phyloP scores from a whole-genome alignment of 192 early-diverging fungal genomes.

The Coemansia sp. region DNA sequence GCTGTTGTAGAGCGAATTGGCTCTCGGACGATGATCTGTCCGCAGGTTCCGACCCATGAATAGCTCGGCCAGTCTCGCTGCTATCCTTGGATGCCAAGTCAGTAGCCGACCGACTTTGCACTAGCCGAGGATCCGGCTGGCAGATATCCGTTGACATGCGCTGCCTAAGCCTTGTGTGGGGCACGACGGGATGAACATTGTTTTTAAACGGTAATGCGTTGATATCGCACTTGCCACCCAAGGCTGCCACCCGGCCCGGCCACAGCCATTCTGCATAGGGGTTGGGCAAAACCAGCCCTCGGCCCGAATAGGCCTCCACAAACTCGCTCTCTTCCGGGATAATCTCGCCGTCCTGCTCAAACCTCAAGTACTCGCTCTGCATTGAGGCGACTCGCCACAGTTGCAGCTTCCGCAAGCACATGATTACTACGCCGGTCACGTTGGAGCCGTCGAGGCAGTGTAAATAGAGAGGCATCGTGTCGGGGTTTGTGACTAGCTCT shows the following conservation, averaged over 20 bases:
- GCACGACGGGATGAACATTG: slow-evolving; percentile 40
- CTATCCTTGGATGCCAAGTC: slow-evolving; percentile 9
- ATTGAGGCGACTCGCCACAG: slow-evolving; percentile 76
- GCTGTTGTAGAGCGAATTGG: neutral
- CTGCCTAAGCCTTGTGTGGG: slow-evolving; percentile 13
- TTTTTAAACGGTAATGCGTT: slow-evolving; percentile 31
- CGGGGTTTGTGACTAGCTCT: slow-evolving; percentile 73
- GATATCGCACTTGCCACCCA: neutral
- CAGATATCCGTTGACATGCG: slow-evolving; percentile 31
- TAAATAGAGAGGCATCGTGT: slow-evolving; percentile 74
- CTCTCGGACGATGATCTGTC: neutral
- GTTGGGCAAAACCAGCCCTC: slow-evolving; percentile 25
- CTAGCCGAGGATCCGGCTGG: slow-evolving; percentile 17
- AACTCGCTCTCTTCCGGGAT: slow-evolving; percentile 55
- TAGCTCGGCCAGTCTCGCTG: neutral
- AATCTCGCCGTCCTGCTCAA: slow-evolving; percentile 54
- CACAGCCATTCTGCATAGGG: slow-evolving; percentile 45
- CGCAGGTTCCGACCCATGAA: neutral
- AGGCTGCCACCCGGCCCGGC: slow-evolving; percentile 14
- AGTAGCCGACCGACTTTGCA: slow-evolving; percentile 23
- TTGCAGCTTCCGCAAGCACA: slow-evolving; percentile 88
- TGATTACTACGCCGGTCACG: slow-evolving; percentile 79
- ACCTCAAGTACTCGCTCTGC: slow-evolving; percentile 72
- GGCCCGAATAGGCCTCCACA: slow-evolving; percentile 40
- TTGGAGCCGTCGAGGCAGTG: slow-evolving; percentile 90